Evolutionary conservation across 352 stramenopile genomes (phyloP).

Genomic region (Lagenidium sp.): DNA sequence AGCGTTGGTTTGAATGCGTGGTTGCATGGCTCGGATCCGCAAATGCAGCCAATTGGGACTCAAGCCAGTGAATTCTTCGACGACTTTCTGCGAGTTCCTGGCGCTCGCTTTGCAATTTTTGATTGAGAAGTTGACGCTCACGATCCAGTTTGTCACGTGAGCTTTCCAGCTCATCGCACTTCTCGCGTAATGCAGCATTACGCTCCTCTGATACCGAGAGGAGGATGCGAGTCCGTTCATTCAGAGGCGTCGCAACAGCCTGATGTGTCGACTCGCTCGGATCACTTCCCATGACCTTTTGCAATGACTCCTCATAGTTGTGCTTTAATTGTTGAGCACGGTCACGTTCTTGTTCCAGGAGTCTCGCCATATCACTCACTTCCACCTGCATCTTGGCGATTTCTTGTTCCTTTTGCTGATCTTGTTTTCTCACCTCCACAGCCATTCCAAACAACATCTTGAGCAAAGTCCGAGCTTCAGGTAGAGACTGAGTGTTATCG

Average conservation of each 20-base stretch:
- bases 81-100: constrained; percentile 37
- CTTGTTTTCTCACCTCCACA: constrained; percentile 82
- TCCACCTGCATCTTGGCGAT: constrained; percentile 68
- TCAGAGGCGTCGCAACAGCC: constrained; percentile 23
- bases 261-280: constrained; percentile 11
- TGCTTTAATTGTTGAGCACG: constrained; percentile 73
- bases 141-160: constrained; percentile 26
- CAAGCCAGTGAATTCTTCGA: constrained; percentile 56
- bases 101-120: constrained; percentile 34
- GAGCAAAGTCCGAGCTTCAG: constrained; percentile 68
- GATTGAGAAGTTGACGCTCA: constrained; percentile 39
- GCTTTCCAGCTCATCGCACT: constrained; percentile 67
- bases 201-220: constrained; percentile 69
- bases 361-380: constrained; percentile 42
- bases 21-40: constrained; percentile 7
- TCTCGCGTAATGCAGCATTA: constrained; percentile 56
- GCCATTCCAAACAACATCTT: constrained; percentile 85
- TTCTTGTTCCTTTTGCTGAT: constrained; percentile 74
- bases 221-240: constrained; percentile 57
- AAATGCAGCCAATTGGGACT: constrained; percentile 33
- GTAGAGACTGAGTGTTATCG: constrained; percentile 72
- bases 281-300: constrained; percentile 48
- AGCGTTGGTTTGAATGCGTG: constrained; percentile 13
- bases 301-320: constrained; percentile 77
- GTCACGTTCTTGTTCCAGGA: constrained; percentile 63